phyloP scores from a whole-genome alignment of 106 monocot species.

The Acorus calamus region DNA sequence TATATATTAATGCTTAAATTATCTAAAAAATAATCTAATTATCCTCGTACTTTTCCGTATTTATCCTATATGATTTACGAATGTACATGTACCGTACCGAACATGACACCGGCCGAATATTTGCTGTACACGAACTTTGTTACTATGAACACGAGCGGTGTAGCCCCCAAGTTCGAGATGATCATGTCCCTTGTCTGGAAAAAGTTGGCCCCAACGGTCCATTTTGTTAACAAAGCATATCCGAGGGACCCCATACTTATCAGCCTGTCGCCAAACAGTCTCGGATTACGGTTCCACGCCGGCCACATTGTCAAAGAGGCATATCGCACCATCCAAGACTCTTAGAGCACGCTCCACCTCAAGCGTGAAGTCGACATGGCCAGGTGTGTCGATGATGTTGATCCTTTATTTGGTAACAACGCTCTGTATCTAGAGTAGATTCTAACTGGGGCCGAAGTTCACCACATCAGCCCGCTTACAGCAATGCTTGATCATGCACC shows the following conservation, averaged over 20 bases:
- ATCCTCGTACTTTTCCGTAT: too few relatives aligned
- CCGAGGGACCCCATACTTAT: constrained; percentile 93
- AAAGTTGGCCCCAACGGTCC: constrained; percentile 92
- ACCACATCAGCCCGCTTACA: too few relatives aligned
- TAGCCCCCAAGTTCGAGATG: constrained; percentile 78
- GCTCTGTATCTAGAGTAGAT: too few relatives aligned
- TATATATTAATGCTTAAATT: too few relatives aligned
- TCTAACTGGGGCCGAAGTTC: too few relatives aligned
- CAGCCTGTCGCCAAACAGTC: constrained; percentile 98
- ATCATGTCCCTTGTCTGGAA: constrained; percentile 97
- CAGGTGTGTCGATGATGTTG: constrained; percentile 97
- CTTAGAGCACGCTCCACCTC: constrained; percentile 94
- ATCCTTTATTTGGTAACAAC: too few relatives aligned
- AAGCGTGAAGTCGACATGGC: constrained; percentile 95
- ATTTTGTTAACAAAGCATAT: constrained; percentile 98
- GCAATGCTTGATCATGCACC: too few relatives aligned
- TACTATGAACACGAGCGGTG: constrained; percentile 72
- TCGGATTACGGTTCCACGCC: constrained; percentile 98
- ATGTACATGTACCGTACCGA: too few relatives aligned
- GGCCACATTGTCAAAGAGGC: constrained; percentile 93
- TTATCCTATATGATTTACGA: too few relatives aligned
- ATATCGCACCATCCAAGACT: constrained; percentile 96
- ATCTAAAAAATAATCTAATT: too few relatives aligned
- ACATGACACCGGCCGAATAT: too few relatives aligned
- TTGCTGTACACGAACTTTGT: too few relatives aligned